Percentiles rank a stretch among this genome's conserved stretches.
Evolutionary conservation across 345 rosid species (phyloP).

Genomic region (Syzygium grande): DNA sequence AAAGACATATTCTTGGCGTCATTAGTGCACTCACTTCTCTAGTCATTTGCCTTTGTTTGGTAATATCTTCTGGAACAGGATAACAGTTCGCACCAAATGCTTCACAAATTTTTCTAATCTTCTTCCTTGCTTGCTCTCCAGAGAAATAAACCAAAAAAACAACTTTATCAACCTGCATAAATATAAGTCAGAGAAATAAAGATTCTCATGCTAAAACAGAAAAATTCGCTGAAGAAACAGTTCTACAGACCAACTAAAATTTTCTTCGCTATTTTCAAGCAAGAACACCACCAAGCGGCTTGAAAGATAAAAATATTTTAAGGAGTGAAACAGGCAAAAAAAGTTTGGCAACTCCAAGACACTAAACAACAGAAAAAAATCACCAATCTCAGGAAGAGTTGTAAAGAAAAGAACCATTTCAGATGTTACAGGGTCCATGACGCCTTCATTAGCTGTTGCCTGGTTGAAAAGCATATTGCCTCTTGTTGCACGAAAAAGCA

Average conservation of each 20-base stretch:
- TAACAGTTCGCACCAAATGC: conserved; percentile 96
- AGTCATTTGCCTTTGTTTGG: conserved; percentile 81
- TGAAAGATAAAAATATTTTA: background rate
- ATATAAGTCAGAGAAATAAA: conserved; percentile 4
- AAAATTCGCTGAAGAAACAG: background rate
- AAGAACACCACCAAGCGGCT: background rate
- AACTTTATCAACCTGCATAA: conserved; percentile 68
- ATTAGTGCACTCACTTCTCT: conserved; percentile 60
- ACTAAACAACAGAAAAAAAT: background rate
- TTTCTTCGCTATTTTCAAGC: background rate
- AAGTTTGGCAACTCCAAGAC: background rate
- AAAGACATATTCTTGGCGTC: background rate
- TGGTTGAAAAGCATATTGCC: conserved; percentile 99
- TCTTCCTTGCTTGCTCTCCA: conserved; percentile 92
- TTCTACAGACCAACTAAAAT: background rate
- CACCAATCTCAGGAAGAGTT: background rate
- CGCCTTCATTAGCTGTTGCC: conserved; percentile 80
- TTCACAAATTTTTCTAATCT: conserved; percentile 85
- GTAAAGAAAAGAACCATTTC: conserved; percentile 58
- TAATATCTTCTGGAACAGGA: conserved; percentile 87
- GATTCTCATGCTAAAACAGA: background rate
- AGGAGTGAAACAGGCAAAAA: background rate
- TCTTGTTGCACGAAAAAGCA: conserved; percentile 95
- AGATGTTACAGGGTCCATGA: conserved; percentile 78
- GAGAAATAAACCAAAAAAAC: conserved; percentile 92